Conservation (phyloP, 176 grass and related monocot genomes). For the Alloteropsis semialata region DNA sequence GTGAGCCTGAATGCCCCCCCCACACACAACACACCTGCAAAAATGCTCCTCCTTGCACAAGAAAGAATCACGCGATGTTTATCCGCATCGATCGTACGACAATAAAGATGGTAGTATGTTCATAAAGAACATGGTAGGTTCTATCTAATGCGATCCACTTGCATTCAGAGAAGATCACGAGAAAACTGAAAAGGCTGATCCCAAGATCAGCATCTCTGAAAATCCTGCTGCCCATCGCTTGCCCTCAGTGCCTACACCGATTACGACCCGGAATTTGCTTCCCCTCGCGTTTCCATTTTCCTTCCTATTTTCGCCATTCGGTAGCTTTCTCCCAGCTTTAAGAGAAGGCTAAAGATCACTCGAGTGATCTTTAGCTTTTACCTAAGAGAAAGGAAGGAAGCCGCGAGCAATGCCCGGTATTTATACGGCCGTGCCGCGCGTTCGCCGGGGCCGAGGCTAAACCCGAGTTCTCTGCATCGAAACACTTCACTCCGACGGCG, state of each 20-base stretch:
- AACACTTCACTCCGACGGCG: neutral
- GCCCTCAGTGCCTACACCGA: neutral
- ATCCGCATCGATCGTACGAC: neutral
- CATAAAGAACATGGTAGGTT: neutral
- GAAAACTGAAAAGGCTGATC: neutral
- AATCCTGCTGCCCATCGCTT: neutral
- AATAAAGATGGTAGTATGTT: neutral
- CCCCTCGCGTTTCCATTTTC: neutral
- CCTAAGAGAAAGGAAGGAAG: conserved; percentile 1
- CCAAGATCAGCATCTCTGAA: neutral
- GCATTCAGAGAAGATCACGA: neutral
- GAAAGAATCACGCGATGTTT: neutral
- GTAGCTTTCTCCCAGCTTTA: neutral
- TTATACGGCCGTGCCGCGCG: neutral
- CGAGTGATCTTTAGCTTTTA: no score
- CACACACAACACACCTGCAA: neutral
- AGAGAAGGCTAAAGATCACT: no score
- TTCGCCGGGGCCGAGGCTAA: neutral
- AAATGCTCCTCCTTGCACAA: neutral
- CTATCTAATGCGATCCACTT: neutral
- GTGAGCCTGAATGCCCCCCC: neutral
- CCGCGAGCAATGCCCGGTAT: neutral
- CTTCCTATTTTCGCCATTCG: conserved; percentile 10
- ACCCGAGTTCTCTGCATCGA: neutral
- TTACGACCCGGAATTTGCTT: neutral